Percentiles rank a stretch among this genome's conserved stretches.
Conservation (phyloP, 768 basidiomycete genomes). For the Porphyrellus cyaneotinctus region DNA sequence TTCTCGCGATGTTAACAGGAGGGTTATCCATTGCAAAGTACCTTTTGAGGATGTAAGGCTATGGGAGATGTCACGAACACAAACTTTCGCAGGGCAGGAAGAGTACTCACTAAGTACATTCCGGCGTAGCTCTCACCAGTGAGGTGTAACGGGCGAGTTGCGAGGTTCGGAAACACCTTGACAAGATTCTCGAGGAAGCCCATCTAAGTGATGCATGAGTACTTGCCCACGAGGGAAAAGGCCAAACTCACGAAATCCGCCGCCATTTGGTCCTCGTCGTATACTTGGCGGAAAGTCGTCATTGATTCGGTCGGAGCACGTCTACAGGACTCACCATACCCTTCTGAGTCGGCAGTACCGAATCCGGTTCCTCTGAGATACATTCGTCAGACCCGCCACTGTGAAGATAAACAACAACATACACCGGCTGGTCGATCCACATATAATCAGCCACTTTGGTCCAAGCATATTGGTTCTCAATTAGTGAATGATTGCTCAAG, state of each 20-base stretch:
- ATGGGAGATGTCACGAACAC: neutral
- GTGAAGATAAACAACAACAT: slow-evolving; percentile 10
- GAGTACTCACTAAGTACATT: slow-evolving; percentile 53
- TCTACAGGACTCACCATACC: slow-evolving; percentile 46
- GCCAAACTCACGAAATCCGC: slow-evolving; percentile 39
- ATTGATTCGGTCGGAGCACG: neutral
- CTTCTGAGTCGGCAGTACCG: slow-evolving; percentile 58
- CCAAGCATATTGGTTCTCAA: slow-evolving; percentile 56
- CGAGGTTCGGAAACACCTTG: slow-evolving; percentile 68
- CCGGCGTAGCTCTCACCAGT: slow-evolving; percentile 78
- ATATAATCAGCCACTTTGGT: slow-evolving; percentile 59
- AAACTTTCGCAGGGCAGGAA: neutral
- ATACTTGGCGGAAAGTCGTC: slow-evolving; percentile 34
- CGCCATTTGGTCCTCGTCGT: slow-evolving; percentile 64
- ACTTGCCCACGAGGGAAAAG: neutral
- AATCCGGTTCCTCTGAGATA: slow-evolving; percentile 52
- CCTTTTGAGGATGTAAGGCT: slow-evolving; percentile 76
- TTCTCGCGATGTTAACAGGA: slow-evolving; percentile 63
- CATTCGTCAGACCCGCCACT: neutral
- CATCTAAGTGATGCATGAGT: slow-evolving; percentile 41
- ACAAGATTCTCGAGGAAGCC: slow-evolving; percentile 69
- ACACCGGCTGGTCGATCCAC: slow-evolving; percentile 74
- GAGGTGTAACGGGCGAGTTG: slow-evolving; percentile 60
- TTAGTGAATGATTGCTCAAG: slow-evolving; percentile 44
- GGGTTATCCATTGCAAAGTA: slow-evolving; percentile 61